Base-by-base conservation (phyloP, 129 eudicot species). In the Dittrichia graveolens region DNA sequence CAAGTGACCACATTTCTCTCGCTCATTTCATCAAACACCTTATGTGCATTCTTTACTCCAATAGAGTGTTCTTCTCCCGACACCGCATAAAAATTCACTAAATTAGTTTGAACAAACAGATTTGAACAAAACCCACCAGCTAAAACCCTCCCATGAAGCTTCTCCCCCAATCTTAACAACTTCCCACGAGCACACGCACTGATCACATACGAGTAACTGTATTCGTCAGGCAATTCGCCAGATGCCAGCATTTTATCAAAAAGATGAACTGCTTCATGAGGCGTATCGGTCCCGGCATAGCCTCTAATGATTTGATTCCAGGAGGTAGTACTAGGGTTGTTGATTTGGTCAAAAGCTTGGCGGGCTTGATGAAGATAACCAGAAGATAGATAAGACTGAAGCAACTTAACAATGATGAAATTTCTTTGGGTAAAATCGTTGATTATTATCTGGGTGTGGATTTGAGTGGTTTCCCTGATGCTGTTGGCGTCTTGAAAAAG, bases 301-400 rank as follows among this genome's bases (percentile, higher is more conserved):
- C 82, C 82, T 68, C 95, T 79, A 8, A 91, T 84, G 54, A 91
- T 75, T 71, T 90, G 96, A 56, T 87, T 90, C 90, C 95, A 88
- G 52, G 82, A 73, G 5, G 83, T 80, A 48, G 85, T 81, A 56
- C 85, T 91, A 16, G 97, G 97, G 60, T 24, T 75, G 7, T 61
- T 54, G 65, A 85, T 67, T 41, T 70, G 82, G 24, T 81, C 45
- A 61, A 91, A 88, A 52, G 85, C 54, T 68, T 60, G 67, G 69
- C 41, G 79, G 55, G 88, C 97, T 39, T 34, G 75, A 7, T 40
- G 79, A 75, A 82, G 70, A 63, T 70, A 11, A 46, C 82, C 80
- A 43, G 66, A 77, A 46, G 86, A 31, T 14, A 81, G 0, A 68
- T 85, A 85, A 0, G 79, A 73, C 31, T 85, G 83, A 59, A 90